These are phyloP conservation scores for Euphorbia corollata DNA, from an alignment of 441 rosid species.

Conservation along the genomic window DNA sequence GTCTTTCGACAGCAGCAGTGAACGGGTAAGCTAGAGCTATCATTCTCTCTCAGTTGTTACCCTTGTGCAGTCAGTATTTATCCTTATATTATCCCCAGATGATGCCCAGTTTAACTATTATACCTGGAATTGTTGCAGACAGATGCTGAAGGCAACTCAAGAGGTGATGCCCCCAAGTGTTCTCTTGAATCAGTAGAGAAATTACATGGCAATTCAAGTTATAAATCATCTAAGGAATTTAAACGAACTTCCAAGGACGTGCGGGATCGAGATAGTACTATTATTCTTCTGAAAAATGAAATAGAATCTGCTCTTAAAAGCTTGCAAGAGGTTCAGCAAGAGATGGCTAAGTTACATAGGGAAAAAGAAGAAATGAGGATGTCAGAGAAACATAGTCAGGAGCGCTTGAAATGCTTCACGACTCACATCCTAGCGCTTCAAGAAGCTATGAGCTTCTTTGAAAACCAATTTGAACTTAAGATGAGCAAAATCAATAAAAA, in stretches of 20 bases:
- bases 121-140: constrained; percentile 44
- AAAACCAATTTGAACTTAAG: constrained; percentile 44
- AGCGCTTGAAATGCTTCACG: constrained; percentile 44
- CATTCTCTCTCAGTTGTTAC: constrained; percentile 20
- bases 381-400: constrained; percentile 48
- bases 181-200: constrained; percentile 32
- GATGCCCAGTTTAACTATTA: constrained; percentile 26
- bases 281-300: constrained; percentile 69
- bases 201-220: constrained; percentile 21
- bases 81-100: constrained; percentile 12
- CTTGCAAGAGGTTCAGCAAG: constrained; percentile 65
- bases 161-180: constrained; percentile 25
- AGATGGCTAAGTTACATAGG: constrained; percentile 49
- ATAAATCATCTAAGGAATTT: constrained; percentile 26
- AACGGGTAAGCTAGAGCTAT: constrained; percentile 52
- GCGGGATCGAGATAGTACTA: constrained; percentile 45
- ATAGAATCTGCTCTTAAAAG: constrained; percentile 72
- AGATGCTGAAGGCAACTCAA: constrained; percentile 34
- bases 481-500: constrained; percentile 40
- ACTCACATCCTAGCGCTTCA: constrained; percentile 46
- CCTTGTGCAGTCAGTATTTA: constrained; percentile 18
- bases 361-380: constrained; percentile 61
- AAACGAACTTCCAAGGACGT: constrained; percentile 26
- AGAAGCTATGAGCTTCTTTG: constrained; percentile 41
- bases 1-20: constrained; percentile 28